These are phyloP conservation scores for Lupinus albus DNA, from an alignment of 306 rosid species.

Conservation along the genomic window DNA sequence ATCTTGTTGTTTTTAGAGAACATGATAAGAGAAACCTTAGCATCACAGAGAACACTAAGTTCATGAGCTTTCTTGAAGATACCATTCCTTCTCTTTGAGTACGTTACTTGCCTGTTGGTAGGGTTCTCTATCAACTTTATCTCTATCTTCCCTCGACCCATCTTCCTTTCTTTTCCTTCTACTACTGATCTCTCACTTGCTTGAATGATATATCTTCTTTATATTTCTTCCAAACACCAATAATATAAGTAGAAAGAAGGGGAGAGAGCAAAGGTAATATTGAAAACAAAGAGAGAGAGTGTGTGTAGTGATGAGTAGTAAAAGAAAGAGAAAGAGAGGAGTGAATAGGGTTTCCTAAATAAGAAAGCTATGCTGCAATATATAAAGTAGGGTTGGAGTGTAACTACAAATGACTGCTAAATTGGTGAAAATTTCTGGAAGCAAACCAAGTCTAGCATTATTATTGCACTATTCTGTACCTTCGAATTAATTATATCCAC, in stretches of 20 bases:
- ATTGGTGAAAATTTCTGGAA: conserved; percentile 40
- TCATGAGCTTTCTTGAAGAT: conserved; percentile 89
- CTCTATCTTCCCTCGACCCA: conserved; percentile 88
- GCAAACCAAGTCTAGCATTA: conserved; percentile 7
- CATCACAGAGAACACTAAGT: conserved; percentile 88
- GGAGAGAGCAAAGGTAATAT: conserved; percentile 1
- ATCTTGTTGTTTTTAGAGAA: conserved; percentile 63
- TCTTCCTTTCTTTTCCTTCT: conserved; percentile 1
- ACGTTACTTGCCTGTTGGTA: conserved; percentile 88
- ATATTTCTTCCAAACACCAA: not conserved
- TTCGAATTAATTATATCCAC: conserved; percentile 18
- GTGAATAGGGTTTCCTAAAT: conserved; percentile 53
- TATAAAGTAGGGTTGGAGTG: conserved; percentile 63
- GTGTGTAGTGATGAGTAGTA: not conserved
- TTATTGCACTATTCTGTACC: conserved; percentile 27
- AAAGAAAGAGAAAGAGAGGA: conserved; percentile 21
- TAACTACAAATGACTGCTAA: conserved; percentile 51
- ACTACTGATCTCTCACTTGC: not conserved
- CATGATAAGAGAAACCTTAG: conserved; percentile 82
- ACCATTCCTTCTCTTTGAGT: conserved; percentile 80
- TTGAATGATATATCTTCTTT: conserved; percentile 16
- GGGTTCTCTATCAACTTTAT: conserved; percentile 77
- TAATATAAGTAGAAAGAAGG: conserved; percentile 29
- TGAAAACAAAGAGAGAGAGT: conserved; percentile 12
- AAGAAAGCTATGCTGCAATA: conserved; percentile 47